A percentile compares a stretch with the other conserved stretches of the same genome.
phyloP scores from a whole-genome alignment of 768 basidiomycete species.

The Porpolomopsis calyptriformis region DNA sequence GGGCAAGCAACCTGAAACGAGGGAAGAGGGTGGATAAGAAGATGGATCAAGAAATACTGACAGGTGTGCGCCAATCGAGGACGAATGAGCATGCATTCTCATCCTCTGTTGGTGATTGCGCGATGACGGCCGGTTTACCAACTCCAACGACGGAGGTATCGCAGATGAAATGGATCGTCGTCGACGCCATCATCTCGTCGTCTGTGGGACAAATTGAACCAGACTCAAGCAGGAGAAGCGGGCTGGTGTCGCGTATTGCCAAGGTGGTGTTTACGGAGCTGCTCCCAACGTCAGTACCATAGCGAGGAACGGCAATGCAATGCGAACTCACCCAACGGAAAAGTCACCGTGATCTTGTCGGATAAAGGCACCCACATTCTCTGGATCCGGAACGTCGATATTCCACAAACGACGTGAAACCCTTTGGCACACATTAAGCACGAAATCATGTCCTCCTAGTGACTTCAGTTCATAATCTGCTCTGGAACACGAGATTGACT shows the following conservation, averaged over 20 bases:
- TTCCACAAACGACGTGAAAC: constrained; percentile 51
- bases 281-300: background rate
- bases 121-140: constrained; percentile 47
- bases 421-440: constrained; percentile 56
- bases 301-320: background rate
- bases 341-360: constrained; percentile 56
- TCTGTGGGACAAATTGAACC: constrained; percentile 52
- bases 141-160: constrained; percentile 49
- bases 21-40: background rate
- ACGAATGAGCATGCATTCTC: constrained; percentile 70
- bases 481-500: constrained; percentile 25
- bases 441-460: constrained; percentile 33
- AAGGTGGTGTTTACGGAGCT: constrained; percentile 61
- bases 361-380: constrained; percentile 53
- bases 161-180: constrained; percentile 70
- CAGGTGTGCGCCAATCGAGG: constrained; percentile 78
- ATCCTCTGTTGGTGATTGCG: constrained; percentile 54
- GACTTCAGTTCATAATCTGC: constrained; percentile 53
- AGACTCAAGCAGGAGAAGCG: constrained; percentile 45
- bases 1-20: constrained; percentile 57
- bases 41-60: constrained; percentile 23
- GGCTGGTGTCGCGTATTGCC: constrained; percentile 36
- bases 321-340: constrained; percentile 50
- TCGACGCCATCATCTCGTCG: constrained; percentile 30
- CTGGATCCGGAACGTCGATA: constrained; percentile 37